These are phyloP conservation scores for Thermothielavioides terrestris DNA, from an alignment of 495 filamentous ascomycete species.

Conservation along the genomic window DNA sequence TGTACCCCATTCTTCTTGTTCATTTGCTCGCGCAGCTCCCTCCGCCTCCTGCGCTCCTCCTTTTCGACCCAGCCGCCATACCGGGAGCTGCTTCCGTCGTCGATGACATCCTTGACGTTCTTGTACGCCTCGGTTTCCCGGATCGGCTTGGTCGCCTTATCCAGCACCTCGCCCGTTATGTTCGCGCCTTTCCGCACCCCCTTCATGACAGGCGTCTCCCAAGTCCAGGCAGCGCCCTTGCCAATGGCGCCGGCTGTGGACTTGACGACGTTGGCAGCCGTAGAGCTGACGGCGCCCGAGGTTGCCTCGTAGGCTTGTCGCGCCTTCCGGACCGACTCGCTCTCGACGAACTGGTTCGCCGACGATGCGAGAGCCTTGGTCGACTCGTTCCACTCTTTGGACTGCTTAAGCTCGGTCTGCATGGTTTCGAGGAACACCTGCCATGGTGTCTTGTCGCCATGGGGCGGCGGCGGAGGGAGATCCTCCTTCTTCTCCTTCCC, in stretches of 20 bases:
- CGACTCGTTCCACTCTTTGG: constrained; percentile 98
- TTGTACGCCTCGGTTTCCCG: constrained; percentile 90
- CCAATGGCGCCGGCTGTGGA: constrained; percentile 78
- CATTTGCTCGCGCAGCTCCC: constrained; percentile 63
- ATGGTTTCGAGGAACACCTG: constrained; percentile 97
- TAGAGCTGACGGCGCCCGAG: constrained; percentile 62
- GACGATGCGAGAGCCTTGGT: constrained; percentile 86
- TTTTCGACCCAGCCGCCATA: constrained; percentile 96
- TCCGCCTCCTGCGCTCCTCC: constrained; percentile 73
- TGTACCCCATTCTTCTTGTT: constrained; percentile 47
- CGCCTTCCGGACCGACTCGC: constrained; percentile 79
- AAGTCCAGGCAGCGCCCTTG: constrained; percentile 87
- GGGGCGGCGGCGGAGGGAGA: constrained; percentile 81
- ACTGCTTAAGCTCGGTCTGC: constrained; percentile 84
- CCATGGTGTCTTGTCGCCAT: constrained; percentile 96
- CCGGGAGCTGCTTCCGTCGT: constrained; percentile 90
- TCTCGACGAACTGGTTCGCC: constrained; percentile 88
- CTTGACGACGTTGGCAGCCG: constrained; percentile 70
- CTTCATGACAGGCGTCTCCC: constrained; percentile 89
- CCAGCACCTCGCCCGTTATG: constrained; percentile 74
- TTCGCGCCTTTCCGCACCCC: constrained; percentile 81
- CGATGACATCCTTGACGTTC: constrained; percentile 89
- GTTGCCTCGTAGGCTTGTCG: constrained; percentile 77
- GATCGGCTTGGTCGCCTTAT: constrained; percentile 88
- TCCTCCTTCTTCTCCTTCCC: constrained; percentile 60